Base-by-base conservation (phyloP, 176 grass and related monocot species). In the Elymus sibiricus region DNA sequence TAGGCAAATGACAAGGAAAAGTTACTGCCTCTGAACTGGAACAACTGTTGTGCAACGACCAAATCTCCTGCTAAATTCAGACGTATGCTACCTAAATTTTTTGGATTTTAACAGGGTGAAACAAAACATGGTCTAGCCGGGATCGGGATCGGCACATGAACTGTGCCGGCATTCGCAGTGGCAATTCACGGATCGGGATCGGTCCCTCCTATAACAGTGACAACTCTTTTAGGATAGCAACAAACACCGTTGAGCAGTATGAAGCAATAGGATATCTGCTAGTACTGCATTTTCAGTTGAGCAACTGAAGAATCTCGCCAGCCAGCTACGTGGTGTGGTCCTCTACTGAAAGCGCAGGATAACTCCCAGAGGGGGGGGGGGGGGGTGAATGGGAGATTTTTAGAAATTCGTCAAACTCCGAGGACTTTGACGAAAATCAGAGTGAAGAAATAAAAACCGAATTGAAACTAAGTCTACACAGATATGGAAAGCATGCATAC, bases 251-350 rank as follows among this genome's bases (percentile, higher is more conserved):
- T 91, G 37, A 84, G 47, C 80, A 62, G 69, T 42, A 88, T 64
- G 81, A 84, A 75, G 59, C 47, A 91, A 88, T 77, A 88, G 76
- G 61, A 22, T 80, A 39, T 38, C 81, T 55, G 82, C 47, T 91
- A 53, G 2, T 15, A 0, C 44, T 47, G 39, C 47, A 31, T 84
- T 59, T 76, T 80, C 85, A 81, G 89, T 84, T 84, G 38, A 81
- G 85, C 81, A 76, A 80, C 89, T 81, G 89, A 84, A 84, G 81
- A 84, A 77, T 84, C 85, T 91, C 76, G 89, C 69, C 81, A 84
- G 81, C 55, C 66, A 87, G 29, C 49, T 11, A 76, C 43, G 47
- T 24, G 27, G 65, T 68, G 77, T 91, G 77, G 85, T 91, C 89
- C 85, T 84, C 31, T 77, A 12, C 29, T n/a, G n/a, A n/a, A n/a